Base-by-base conservation (phyloP, 2,329 filamentous ascomycete species). In the Cladosporium sp. region DNA sequence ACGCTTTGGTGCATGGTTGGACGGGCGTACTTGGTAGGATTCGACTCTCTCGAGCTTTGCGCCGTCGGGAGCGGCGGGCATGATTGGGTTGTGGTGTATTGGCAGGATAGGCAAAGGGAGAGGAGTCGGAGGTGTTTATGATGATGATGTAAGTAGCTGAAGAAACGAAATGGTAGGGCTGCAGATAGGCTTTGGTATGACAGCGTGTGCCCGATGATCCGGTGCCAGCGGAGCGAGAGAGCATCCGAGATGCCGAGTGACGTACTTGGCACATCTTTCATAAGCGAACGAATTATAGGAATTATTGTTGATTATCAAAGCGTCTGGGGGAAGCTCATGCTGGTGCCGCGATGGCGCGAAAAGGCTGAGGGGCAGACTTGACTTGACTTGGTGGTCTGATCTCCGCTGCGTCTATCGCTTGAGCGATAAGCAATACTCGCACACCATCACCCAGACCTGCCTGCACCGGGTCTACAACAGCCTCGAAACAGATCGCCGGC, bases 41-140 rank as follows among this genome's bases (percentile, higher is more conserved):
- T 69, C 64, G 44, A 66, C 61, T 24, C 67, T 64, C 56, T 67
- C 60, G 44, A 70, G 63, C 24, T 66, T 58, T 13, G 56, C 61
- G 49, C 64, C 63, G 34, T 64, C 60, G 19, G 59, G 54, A 22
- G 35, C 25, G 40, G 47, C 22, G 17, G 44, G 20, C 56, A 58
- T 58, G 36, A 34, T 49, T 20, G 22, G 13, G 47, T 35, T 10
- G 45, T 19, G 45, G 12, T 20, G 32, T 20, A 4, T 12, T 9
- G n/a, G n/a, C n/a, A 40, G 37, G 17, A n/a, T 10, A 40, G 17
- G 37, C 9, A 17, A 40, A 17, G n/a, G n/a, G 10, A 13, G n/a
- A n/a, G n/a, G n/a, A n/a, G n/a, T n/a, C n/a, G n/a, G n/a, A n/a
- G 25, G 17, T 10, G 19, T 48, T 17, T 32, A 45, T 2, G 28